Evolutionary conservation across 2,329 filamentous ascomycete genomes (phyloP).

Genomic region (Purpureocillium lavendulum): DNA sequence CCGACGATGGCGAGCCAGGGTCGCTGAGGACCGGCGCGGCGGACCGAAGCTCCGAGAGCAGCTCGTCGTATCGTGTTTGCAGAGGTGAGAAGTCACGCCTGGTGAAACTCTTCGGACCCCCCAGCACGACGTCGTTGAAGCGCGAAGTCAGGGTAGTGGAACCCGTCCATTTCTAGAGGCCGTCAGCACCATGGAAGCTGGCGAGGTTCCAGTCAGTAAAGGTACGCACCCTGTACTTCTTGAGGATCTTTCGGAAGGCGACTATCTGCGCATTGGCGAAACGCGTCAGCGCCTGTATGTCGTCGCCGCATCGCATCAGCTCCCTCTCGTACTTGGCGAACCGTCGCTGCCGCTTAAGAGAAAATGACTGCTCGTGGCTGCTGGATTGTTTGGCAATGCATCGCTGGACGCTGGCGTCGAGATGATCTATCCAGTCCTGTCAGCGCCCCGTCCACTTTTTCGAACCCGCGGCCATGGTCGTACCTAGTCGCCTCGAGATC

Average conservation of each 20-base stretch:
- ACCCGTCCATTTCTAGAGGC: slow-evolving; percentile 66
- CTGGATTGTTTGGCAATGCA: slow-evolving; percentile 35
- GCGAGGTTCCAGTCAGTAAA: no score
- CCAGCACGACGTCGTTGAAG: slow-evolving; percentile 59
- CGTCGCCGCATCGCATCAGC: slow-evolving; percentile 54
- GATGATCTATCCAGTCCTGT: slow-evolving; percentile 30
- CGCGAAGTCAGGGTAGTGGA: slow-evolving; percentile 55
- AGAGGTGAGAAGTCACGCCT: slow-evolving; percentile 53
- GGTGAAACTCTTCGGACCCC: slow-evolving; percentile 63
- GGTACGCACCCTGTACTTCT: slow-evolving; percentile 67
- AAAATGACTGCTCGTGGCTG: slow-evolving; percentile 20
- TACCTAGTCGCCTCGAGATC: slow-evolving; percentile 61
- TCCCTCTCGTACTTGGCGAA: slow-evolving; percentile 46
- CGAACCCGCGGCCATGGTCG: slow-evolving; percentile 11
- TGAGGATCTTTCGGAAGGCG: slow-evolving; percentile 74
- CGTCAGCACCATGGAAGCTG: neutral
- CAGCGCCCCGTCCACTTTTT: slow-evolving; percentile 7
- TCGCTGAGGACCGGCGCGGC: slow-evolving; percentile 32
- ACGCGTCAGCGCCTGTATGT: slow-evolving; percentile 60
- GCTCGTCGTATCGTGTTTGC: slow-evolving; percentile 39
- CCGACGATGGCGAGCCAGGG: slow-evolving; percentile 28
- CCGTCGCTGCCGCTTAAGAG: slow-evolving; percentile 39
- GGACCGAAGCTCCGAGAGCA: slow-evolving; percentile 37
- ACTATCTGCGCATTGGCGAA: slow-evolving; percentile 67
- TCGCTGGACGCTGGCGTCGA: slow-evolving; percentile 38